Evolutionary conservation across 164 flowering plant genomes (phyloP), one percentile per base, ranked within the genome.

Genomic region (Dillenia turbinata): DNA sequence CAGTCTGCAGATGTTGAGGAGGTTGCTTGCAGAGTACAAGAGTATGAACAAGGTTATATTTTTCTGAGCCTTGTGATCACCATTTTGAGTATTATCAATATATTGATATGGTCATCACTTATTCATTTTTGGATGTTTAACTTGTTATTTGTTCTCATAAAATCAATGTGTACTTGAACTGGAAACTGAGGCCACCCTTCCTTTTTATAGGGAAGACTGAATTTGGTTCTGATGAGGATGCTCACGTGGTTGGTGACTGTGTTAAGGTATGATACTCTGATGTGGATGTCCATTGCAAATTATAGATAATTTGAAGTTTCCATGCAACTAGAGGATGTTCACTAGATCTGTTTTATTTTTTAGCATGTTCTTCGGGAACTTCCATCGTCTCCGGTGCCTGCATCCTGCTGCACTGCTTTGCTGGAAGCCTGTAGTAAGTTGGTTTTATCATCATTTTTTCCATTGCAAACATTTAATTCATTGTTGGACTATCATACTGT

Each of bases 331-430:
- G 40, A 33, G 40, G 11, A 49, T 57, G 49, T 16, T 60, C 54
- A 52, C 3, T 16, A 43, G 17, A 44, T 15, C 12, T 54, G 13
- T 75, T 5, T 60, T 76, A 24, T 50, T 69, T 44, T 74, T 63
- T 83, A 95, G 99, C 96, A 90, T 82, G 90, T 95, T 64, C 89
- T 95, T 51, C 83, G 99, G 68, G 98, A 95, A 72, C 84, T 95
- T n/a, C 99, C 99, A n/a, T 92, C 99, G 7, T 95, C 99, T 63
- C 99, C 99, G 13, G 99, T 95, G 73, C 94, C 99, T 49, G 97
- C 96, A 48, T 90, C 99, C 49, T 95, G 99, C 75, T 95, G 99
- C 78, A 88, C 96, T 75, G 94, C 97, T 10, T 74, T 95, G 77
- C 77, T 95, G 60, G 99, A 92, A 66, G 96, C 99, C 70, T 85